Base-by-base conservation (phyloP, 768 basidiomycete genomes). In the Macrolepiota fuliginosa region DNA sequence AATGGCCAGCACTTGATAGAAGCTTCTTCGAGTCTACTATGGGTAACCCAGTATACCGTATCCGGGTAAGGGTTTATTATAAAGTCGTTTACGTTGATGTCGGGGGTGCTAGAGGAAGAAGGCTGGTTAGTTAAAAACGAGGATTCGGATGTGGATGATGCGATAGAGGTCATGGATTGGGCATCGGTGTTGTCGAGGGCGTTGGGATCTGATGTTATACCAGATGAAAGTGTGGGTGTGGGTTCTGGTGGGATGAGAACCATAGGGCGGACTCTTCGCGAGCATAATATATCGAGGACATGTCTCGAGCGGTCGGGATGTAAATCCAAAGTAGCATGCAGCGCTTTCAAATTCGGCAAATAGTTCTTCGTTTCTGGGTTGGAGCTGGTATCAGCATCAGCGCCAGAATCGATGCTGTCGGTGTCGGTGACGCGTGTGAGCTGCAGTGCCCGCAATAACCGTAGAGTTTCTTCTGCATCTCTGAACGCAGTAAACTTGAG, bases 1-100 rank as follows among this genome's bases (percentile, higher is more conserved):
- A 40, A 51, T 7, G 58, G 50, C 50, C 50, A 59, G 27, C 58
- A 59, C n/a, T 52, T 59, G n/a, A 59, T 52, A 3, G 19, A n/a
- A 2, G 58, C 49, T 2, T 42, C 36, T 6, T 59, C 50, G 3
- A 59, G 37, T 12, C 49, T 9, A 1, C 50, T 59, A 22, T 53
- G 49, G 2, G 7, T 22, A 29, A 10, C 6, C 58, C 51, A 59
- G 12, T 59, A 59, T 1, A 2, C 37, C 1, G 1, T 7, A 52
- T 59, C 51, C 2, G 32, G 11, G 11, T 4, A 12, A 5, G 37
- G 19, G 5, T 59, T 29, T 7, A 9, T 25, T 4, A 45, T 4
- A 24, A 29, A 59, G 7, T 59, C 37, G 29, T 59, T 59, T 40
- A 19, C 22, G 32, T 50, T 7, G 24, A 11, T 4, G 22, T 25